These are phyloP conservation scores for Termitomyces sp. DNA, from an alignment of 768 basidiomycete species.

Conservation along the genomic window DNA sequence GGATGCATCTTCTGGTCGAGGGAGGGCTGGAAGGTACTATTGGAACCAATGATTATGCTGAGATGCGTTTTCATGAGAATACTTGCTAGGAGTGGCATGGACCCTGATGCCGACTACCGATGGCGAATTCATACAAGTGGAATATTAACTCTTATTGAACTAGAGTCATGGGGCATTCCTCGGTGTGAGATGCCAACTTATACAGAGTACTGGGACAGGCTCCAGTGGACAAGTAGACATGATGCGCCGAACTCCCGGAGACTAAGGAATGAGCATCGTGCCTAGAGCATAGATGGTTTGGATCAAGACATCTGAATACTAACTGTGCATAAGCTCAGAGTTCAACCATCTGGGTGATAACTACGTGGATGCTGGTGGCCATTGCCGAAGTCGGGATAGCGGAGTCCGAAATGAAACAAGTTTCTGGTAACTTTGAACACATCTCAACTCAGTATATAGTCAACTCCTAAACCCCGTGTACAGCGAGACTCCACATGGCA, in stretches of 20 bases:
- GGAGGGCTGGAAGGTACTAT: not conserved
- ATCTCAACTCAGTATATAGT: not conserved
- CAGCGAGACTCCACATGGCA: slow-evolving; percentile 11
- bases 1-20: not conserved
- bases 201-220: not conserved
- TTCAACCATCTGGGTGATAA: not conserved
- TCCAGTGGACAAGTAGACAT: not conserved
- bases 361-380: not conserved
- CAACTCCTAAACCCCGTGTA: not conserved
- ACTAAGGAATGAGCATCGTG: not conserved
- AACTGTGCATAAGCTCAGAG: not conserved
- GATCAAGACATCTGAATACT: not conserved
- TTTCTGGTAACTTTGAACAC: not conserved
- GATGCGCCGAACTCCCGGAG: not conserved
- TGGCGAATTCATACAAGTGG: not conserved
- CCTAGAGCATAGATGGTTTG: not conserved
- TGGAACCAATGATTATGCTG: not conserved
- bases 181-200: not conserved
- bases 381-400: not conserved
- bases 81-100: no score
- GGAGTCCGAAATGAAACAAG: slow-evolving; percentile 6
- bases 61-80: no score
- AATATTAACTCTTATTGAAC: not conserved
- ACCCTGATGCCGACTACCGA: not conserved
- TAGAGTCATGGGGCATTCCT: not conserved